phyloP scores from a whole-genome alignment of 2,329 filamentous ascomycete genomes.

The Sarocladium oryzae region DNA sequence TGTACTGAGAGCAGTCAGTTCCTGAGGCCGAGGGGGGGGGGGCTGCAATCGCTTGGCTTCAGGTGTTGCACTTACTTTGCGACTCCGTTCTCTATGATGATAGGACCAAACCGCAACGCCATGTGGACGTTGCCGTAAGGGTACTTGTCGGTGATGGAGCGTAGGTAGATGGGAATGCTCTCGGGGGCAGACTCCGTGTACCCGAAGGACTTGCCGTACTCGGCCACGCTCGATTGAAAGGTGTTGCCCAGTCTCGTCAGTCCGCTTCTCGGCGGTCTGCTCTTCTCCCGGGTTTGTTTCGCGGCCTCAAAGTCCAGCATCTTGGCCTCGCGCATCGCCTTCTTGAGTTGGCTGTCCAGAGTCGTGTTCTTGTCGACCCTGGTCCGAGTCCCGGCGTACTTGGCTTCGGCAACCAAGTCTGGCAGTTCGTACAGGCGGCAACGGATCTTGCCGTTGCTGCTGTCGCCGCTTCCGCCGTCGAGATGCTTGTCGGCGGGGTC shows the following conservation, averaged over 20 bases:
- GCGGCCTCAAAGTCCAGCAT: background rate
- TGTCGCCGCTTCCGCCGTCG: slow-evolving; percentile 6
- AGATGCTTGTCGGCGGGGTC: slow-evolving; percentile 1
- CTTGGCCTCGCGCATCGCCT: background rate
- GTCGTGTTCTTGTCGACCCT: slow-evolving; percentile 4
- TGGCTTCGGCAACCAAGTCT: slow-evolving; percentile 18
- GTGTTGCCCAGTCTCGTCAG: slow-evolving; percentile 12
- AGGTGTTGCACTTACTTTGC: slow-evolving; percentile 22
- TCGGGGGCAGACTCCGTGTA: slow-evolving; percentile 16
- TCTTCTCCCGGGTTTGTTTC: background rate
- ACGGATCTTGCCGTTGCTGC: slow-evolving; percentile 9
- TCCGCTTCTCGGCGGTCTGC: background rate
- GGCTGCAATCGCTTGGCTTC: too few relatives aligned
- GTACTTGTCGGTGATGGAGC: slow-evolving; percentile 23
- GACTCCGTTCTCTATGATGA: slow-evolving; percentile 34
- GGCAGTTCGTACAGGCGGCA: slow-evolving; percentile 15
- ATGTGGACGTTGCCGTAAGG: slow-evolving; percentile 34
- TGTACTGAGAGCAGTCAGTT: slow-evolving; percentile 13
- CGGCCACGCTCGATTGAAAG: slow-evolving; percentile 12
- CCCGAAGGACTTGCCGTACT: slow-evolving; percentile 17
- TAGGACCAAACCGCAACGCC: slow-evolving; percentile 31
- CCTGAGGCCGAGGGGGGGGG: too few relatives aligned
- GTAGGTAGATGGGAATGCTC: slow-evolving; percentile 25
- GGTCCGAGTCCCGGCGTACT: slow-evolving; percentile 14
- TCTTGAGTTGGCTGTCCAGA: slow-evolving; percentile 1